These are phyloP conservation scores for Chromosphaera perkinsii DNA, from an alignment of 208 protist species.

Conservation along the genomic window DNA sequence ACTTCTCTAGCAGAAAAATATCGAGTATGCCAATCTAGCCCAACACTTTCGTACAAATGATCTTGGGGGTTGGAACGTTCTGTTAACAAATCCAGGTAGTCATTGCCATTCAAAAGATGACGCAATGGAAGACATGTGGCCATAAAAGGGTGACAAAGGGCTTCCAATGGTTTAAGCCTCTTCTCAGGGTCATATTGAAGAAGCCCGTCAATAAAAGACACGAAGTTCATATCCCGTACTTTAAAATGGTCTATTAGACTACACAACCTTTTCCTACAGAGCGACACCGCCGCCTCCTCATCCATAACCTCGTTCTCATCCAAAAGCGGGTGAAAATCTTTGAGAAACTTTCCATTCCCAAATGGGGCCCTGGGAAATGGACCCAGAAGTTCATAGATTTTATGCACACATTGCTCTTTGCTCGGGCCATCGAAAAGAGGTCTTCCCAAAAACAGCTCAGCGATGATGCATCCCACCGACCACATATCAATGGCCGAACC, in stretches of 20 bases:
- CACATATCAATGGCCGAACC: slow-evolving; percentile 85
- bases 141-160: neutral
- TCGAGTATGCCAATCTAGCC: no score
- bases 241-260: neutral
- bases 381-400: slow-evolving; percentile 16
- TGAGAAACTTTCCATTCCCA: neutral
- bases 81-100: no score
- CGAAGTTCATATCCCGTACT: neutral
- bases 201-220: neutral
- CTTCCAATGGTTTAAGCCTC: neutral
- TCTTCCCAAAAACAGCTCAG: slow-evolving; percentile 82
- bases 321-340: neutral
- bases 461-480: slow-evolving; percentile 86
- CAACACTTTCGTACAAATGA: no score
- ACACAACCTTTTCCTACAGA: neutral
- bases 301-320: neutral
- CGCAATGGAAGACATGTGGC: no score
- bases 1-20: no score
- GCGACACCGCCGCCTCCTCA: neutral
- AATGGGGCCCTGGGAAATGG: neutral
- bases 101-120: no score
- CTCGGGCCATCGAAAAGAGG: slow-evolving; percentile 65
- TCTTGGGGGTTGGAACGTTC: no score
- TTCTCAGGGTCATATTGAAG: neutral
- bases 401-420: neutral